Evolutionary conservation across 1,284 basidiomycete species (phyloP).

Genomic region (Leccinum fallax): DNA sequence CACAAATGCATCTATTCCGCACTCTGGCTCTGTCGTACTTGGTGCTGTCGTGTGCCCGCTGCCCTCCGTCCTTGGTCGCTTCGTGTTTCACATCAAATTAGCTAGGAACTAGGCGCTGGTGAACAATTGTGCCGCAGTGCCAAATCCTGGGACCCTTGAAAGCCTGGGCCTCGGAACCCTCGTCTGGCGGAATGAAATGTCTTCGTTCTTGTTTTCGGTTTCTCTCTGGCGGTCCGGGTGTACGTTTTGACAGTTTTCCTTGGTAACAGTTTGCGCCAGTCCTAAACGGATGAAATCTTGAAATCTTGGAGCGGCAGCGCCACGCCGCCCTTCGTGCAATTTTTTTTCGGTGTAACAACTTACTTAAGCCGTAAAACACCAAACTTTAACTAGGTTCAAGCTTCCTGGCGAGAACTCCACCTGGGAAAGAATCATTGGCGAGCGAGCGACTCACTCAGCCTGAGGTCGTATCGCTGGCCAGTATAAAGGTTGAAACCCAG

Average conservation of each 20-base stretch:
- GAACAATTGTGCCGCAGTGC: too few relatives aligned
- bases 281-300: background rate
- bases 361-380: background rate
- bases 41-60: background rate
- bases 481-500: background rate
- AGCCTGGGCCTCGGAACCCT: background rate
- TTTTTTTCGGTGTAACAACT: background rate
- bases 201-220: background rate
- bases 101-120: background rate
- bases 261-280: background rate
- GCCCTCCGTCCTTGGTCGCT: background rate
- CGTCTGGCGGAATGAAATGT: background rate
- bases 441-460: background rate
- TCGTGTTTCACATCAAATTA: background rate
- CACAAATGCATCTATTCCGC: constrained; percentile 5
- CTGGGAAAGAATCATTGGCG: background rate
- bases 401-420: background rate
- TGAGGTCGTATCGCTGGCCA: background rate
- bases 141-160: background rate
- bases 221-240: background rate
- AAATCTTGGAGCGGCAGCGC: background rate
- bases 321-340: background rate
- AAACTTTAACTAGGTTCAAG: background rate
- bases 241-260: background rate
- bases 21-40: background rate